A percentile compares a stretch with the other conserved stretches of the same genome.
Conservation (phyloP, 225 moss, liverwort and hornwort species). For the Physcomitrellopsis africana region DNA sequence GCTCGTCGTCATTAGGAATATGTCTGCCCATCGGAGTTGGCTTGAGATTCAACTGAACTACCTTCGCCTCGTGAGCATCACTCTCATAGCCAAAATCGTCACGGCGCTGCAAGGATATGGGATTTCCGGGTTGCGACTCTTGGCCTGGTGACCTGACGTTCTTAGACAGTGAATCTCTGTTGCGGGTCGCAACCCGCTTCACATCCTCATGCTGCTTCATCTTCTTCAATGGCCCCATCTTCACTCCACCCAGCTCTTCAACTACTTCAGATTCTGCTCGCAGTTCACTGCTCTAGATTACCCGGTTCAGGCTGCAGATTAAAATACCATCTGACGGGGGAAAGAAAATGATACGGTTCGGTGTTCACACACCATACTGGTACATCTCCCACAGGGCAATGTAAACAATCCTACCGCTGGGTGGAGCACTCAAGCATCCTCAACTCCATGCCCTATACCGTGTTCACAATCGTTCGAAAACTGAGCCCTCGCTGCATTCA, state of each 20-base stretch:
- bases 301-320: no score
- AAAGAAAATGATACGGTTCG: no score
- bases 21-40: slow-evolving; percentile 37
- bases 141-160: slow-evolving; percentile 14
- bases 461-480: no score
- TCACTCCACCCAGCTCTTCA: not conserved
- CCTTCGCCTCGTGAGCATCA: slow-evolving; percentile 25
- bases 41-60: slow-evolving; percentile 30
- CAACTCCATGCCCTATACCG: no score
- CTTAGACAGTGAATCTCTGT: not conserved
- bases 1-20: slow-evolving; percentile 42
- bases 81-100: slow-evolving; percentile 29
- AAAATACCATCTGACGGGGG: no score
- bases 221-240: slow-evolving; percentile 37
- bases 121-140: slow-evolving; percentile 27
- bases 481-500: no score
- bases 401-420: no score
- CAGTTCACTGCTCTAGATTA: no score
- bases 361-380: no score
- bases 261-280: not conserved
- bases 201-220: slow-evolving; percentile 30
- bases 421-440: no score
- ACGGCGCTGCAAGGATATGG: not conserved
- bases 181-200: not conserved
- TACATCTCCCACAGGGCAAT: no score